phyloP scores from a whole-genome alignment of 352 stramenopile species.

The Pelagophyceae sp. region DNA sequence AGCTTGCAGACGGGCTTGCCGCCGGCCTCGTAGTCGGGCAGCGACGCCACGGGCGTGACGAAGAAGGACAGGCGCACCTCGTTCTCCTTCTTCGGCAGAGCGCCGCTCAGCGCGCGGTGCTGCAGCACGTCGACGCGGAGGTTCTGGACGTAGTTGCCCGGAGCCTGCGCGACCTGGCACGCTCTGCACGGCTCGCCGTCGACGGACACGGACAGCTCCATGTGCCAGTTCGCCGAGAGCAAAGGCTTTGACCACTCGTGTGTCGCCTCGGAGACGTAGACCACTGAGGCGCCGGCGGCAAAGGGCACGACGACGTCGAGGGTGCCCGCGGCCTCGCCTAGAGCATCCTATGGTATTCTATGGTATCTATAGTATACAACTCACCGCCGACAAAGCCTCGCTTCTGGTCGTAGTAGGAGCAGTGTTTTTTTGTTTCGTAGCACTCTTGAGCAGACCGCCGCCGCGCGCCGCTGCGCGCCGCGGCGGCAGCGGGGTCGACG shows the following conservation, averaged over 20 bases:
- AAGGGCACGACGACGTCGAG: not conserved
- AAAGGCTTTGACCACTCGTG: conserved; percentile 7
- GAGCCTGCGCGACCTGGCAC: not conserved
- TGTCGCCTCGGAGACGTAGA: not conserved
- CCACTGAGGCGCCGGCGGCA: not conserved
- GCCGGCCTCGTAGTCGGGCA: not conserved
- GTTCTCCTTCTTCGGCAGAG: not conserved
- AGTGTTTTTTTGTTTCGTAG: not conserved
- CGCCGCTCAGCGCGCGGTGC: not conserved
- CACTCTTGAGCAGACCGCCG: too few species aligned
- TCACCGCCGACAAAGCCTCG: conserved; percentile 3
- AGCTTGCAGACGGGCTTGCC: not conserved
- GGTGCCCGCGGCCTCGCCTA: not conserved
- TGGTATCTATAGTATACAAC: too few species aligned
- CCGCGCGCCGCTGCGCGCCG: too few species aligned
- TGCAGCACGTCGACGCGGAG: conserved; percentile 1
- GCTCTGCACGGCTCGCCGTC: not conserved
- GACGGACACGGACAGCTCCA: not conserved
- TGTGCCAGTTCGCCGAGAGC: conserved; percentile 1
- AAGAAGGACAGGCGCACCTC: too few species aligned
- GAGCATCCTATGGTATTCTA: too few species aligned
- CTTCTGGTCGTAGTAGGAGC: conserved; percentile 17
- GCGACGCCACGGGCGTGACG: not conserved
- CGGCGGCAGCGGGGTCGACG: not conserved
- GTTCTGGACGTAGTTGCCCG: conserved; percentile 9